Conservation (phyloP, 2,329 filamentous ascomycete species). For the Pestalotiopsis sp. region DNA sequence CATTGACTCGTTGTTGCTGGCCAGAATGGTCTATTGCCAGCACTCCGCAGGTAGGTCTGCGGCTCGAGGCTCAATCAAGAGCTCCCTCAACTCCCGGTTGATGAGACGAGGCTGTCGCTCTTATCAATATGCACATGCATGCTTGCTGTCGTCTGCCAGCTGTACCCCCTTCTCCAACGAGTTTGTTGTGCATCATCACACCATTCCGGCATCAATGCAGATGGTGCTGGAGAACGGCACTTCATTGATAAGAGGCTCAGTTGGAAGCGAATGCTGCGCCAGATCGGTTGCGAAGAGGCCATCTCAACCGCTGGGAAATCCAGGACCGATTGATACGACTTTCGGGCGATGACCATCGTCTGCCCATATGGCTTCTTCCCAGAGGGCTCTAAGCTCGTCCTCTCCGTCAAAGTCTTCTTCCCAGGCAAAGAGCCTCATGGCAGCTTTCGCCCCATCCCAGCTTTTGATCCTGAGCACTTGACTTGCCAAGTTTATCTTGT, state of each 20-base stretch:
- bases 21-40: neutral
- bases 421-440: slow-evolving; percentile 41
- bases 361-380: slow-evolving; percentile 41
- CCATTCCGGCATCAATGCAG: neutral
- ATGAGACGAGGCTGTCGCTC: neutral
- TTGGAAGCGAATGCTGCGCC: neutral
- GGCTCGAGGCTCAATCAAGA: neutral
- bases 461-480: slow-evolving; percentile 37
- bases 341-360: slow-evolving; percentile 16
- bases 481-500: slow-evolving; percentile 43
- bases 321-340: slow-evolving; percentile 1
- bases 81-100: neutral
- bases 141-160: neutral
- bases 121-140: neutral
- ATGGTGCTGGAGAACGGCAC: neutral
- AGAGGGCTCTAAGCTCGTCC: slow-evolving; percentile 40
- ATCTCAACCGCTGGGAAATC: neutral
- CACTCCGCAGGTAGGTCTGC: neutral
- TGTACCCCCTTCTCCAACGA: neutral
- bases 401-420: slow-evolving; percentile 43
- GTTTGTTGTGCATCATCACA: neutral
- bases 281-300: neutral
- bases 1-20: neutral
- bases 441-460: slow-evolving; percentile 41
- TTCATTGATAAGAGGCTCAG: neutral